These are phyloP conservation scores for Neurospora africana DNA, from an alignment of 495 filamentous ascomycete species.

Conservation along the genomic window DNA sequence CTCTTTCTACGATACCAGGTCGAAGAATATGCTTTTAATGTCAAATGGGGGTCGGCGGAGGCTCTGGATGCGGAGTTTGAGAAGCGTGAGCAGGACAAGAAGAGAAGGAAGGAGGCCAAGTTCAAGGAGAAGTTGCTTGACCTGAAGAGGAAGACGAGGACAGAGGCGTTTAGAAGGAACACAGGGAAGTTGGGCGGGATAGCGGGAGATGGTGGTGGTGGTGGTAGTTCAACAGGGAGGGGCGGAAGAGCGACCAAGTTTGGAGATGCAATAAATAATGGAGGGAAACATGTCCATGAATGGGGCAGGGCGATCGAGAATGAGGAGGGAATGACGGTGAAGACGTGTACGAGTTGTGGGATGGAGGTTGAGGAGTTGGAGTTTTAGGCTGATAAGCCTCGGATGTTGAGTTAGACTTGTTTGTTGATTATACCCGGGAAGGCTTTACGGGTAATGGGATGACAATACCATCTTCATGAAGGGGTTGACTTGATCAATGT, in stretches of 20 bases:
- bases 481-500: not conserved
- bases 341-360: slow-evolving; percentile 79
- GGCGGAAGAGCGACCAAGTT: slow-evolving; percentile 53
- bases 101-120: slow-evolving; percentile 78
- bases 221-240: not conserved
- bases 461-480: not conserved
- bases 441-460: not conserved
- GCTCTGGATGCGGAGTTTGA: slow-evolving; percentile 85
- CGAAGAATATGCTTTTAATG: slow-evolving; percentile 76
- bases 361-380: slow-evolving; percentile 97
- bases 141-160: slow-evolving; percentile 84
- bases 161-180: slow-evolving; percentile 70
- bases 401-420: not conserved
- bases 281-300: slow-evolving; percentile 76
- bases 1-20: slow-evolving; percentile 89
- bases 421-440: not conserved
- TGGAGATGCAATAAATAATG: slow-evolving; percentile 59
- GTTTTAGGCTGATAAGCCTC: slow-evolving; percentile 40
- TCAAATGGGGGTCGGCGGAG: slow-evolving; percentile 77
- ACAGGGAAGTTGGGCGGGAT: slow-evolving; percentile 30
- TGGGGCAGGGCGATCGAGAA: slow-evolving; percentile 79
- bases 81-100: slow-evolving; percentile 68
- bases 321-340: slow-evolving; percentile 67
- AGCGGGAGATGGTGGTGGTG: not conserved
- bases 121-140: slow-evolving; percentile 82